Evolutionary conservation across 495 filamentous ascomycete species (phyloP).

Genomic region (Penicillium maclennaniae): DNA sequence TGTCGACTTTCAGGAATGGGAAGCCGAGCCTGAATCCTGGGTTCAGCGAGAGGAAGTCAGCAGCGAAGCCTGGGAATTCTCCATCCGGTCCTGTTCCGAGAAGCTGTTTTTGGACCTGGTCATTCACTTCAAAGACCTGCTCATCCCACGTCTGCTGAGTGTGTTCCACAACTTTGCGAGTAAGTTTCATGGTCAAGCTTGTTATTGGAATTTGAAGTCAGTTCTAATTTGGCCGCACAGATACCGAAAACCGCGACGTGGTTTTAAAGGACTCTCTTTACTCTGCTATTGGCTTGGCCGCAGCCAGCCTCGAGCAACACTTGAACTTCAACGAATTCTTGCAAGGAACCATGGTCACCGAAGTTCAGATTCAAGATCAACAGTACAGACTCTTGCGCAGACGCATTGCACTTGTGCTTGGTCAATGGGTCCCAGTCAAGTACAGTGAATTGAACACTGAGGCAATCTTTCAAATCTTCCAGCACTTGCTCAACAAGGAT

Average conservation of each 20-base stretch:
- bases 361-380: constrained; percentile 70
- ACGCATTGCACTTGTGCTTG: constrained; percentile 80
- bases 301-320: constrained; percentile 62
- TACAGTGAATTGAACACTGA: constrained; percentile 57
- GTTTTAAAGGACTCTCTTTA: constrained; percentile 90
- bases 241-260: constrained; percentile 60
- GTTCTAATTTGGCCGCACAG: constrained; percentile 23
- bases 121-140: constrained; percentile 74
- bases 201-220: not conserved
- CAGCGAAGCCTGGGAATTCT: constrained; percentile 79
- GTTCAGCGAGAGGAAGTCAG: constrained; percentile 76
- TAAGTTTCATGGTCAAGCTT: constrained; percentile 25
- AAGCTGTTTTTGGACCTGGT: constrained; percentile 90
- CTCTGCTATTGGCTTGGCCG: constrained; percentile 82
- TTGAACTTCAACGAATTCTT: constrained; percentile 83
- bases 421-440: constrained; percentile 82
- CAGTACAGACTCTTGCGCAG: constrained; percentile 85
- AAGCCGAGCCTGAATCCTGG: constrained; percentile 91
- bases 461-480: constrained; percentile 84
- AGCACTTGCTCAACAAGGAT: constrained; percentile 73
- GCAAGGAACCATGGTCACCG: constrained; percentile 65
- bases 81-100: constrained; percentile 85
- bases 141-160: constrained; percentile 68
- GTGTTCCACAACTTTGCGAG: constrained; percentile 75
- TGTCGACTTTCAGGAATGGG: constrained; percentile 83